Evolutionary conservation across 1,284 basidiomycete species (phyloP).

Genomic region (Cerrena zonata): DNA sequence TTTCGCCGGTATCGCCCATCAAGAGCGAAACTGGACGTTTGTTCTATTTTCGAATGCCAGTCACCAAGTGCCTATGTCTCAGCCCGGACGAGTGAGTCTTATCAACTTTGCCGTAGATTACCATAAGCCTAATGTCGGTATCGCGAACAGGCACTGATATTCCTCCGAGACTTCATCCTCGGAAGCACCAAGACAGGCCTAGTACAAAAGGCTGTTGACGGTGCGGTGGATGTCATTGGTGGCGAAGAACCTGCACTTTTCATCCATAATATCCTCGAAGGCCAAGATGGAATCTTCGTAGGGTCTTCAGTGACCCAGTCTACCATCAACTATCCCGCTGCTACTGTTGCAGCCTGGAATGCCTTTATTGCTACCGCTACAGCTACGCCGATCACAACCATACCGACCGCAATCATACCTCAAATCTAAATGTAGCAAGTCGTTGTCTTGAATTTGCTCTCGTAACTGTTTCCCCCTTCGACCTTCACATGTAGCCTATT

Average conservation of each 20-base stretch:
- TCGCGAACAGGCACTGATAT: conserved; percentile 15
- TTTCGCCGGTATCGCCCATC: conserved; percentile 25
- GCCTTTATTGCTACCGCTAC: conserved; percentile 5
- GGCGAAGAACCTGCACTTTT: conserved; percentile 5
- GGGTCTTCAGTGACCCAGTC: conserved; percentile 8
- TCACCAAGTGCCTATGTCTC: conserved; percentile 21
- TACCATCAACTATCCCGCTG: conserved; percentile 8
- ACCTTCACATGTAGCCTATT: not conserved
- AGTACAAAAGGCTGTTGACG: conserved; percentile 2
- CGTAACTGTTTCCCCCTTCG: not conserved
- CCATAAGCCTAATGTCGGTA: not conserved
- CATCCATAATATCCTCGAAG: conserved; percentile 2
- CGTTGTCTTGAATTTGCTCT: too few relatives aligned
- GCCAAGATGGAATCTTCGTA: conserved; percentile 4
- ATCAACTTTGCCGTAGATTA: not conserved
- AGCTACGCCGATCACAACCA: not conserved
- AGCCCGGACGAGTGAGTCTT: conserved; percentile 18
- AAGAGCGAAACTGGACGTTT: conserved; percentile 25
- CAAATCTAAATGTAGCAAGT: not conserved
- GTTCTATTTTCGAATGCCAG: conserved; percentile 21
- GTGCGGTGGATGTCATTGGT: conserved; percentile 9
- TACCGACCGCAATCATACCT: not conserved
- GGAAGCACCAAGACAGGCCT: conserved; percentile 20
- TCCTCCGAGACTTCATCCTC: conserved; percentile 22
- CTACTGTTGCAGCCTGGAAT: conserved; percentile 11